Conservation (phyloP, 1,284 basidiomycete genomes). For the Mycena sp. region DNA sequence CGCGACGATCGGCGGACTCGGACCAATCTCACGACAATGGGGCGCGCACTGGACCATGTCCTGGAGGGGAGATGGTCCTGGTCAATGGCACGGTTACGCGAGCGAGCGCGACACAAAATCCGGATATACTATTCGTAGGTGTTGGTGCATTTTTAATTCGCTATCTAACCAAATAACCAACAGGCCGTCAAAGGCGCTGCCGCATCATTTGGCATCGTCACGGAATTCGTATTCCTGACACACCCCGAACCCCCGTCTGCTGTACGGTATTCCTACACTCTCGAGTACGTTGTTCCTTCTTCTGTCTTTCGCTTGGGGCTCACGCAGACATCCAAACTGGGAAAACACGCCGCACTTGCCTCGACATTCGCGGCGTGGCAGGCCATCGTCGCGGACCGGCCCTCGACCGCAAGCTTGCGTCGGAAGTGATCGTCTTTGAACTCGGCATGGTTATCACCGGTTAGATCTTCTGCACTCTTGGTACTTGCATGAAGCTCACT, state of each 20-base stretch:
- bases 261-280: slow-evolving; percentile 13
- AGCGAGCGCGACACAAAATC: slow-evolving; percentile 22
- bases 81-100: slow-evolving; percentile 32
- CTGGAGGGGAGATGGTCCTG: slow-evolving; percentile 31
- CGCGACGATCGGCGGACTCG: slow-evolving; percentile 31
- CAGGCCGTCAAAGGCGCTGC: too few species aligned
- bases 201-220: too few species aligned
- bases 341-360: slow-evolving; percentile 20
- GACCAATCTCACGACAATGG: slow-evolving; percentile 30
- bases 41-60: slow-evolving; percentile 31
- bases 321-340: slow-evolving; percentile 16
- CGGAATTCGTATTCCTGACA: too few species aligned
- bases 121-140: slow-evolving; percentile 30
- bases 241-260: slow-evolving; percentile 22
- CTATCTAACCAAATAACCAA: too few species aligned
- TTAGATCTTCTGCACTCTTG: neutral
- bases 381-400: slow-evolving; percentile 28
- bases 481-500: neutral
- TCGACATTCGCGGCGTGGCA: slow-evolving; percentile 32
- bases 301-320: neutral
- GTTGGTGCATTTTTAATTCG: neutral
- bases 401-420: slow-evolving; percentile 32
- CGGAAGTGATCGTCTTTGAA: slow-evolving; percentile 29
- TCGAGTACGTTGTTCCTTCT: slow-evolving; percentile 13
- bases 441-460: slow-evolving; percentile 32